These are phyloP conservation scores for Withania somnifera DNA, from an alignment of 305 asterid species.

Conservation along the genomic window DNA sequence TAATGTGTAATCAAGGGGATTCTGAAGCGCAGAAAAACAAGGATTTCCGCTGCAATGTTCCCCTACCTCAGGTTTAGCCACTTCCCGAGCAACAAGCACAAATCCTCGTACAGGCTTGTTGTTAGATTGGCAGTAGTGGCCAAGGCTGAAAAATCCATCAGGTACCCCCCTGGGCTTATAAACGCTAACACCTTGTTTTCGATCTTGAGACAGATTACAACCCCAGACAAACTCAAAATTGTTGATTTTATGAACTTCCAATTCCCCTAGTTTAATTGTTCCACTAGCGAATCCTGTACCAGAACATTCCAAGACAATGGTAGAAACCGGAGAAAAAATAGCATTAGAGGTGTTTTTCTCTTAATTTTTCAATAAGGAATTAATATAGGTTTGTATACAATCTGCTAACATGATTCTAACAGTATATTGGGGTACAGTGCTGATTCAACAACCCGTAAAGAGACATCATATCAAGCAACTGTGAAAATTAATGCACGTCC, in stretches of 20 bases:
- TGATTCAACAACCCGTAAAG: neutral
- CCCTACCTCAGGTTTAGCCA: constrained; percentile 6
- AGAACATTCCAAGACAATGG: constrained; percentile 15
- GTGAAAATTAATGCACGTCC: neutral
- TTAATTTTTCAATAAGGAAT: neutral
- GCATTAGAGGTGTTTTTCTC: neutral
- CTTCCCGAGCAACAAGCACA: constrained; percentile 64
- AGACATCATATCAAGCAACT: neutral
- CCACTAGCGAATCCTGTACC: constrained; percentile 60
- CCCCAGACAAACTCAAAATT: constrained; percentile 59
- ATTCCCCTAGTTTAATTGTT: constrained; percentile 47
- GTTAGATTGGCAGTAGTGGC: constrained; percentile 66
- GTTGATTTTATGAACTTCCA: constrained; percentile 60
- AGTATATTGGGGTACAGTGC: neutral
- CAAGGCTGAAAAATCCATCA: constrained; percentile 54
- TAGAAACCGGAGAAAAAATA: neutral
- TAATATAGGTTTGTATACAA: neutral
- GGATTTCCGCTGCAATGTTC: neutral
- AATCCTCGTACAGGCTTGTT: constrained; percentile 60
- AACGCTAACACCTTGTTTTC: constrained; percentile 47
- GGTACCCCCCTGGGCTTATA: constrained; percentile 63
- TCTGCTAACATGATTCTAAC: neutral
- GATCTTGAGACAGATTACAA: constrained; percentile 33
- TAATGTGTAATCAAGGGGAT: constrained; percentile 59
- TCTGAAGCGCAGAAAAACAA: constrained; percentile 35